Conservation (phyloP, 495 filamentous ascomycete genomes). For the Amorphotheca resinae region DNA sequence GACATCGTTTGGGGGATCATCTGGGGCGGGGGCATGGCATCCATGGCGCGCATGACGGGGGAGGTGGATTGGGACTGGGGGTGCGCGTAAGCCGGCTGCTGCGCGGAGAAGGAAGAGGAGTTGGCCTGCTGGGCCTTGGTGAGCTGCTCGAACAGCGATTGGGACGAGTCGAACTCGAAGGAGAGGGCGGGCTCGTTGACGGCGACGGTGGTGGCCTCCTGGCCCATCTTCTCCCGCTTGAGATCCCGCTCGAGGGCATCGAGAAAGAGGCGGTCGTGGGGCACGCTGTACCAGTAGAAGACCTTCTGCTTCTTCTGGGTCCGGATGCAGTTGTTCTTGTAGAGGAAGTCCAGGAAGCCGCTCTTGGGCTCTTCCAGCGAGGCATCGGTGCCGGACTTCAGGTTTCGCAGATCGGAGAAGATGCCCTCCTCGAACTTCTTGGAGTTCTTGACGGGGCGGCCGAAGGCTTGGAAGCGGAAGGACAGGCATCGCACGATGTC, state of each 20-base stretch:
- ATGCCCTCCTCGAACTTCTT: constrained; percentile 99
- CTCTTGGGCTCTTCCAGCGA: constrained; percentile 98
- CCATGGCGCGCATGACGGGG: constrained; percentile 80
- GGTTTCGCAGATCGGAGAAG: constrained; percentile 94
- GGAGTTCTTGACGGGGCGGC: constrained; percentile 95
- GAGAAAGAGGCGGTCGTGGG: constrained; percentile 92
- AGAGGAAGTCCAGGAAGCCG: constrained; percentile 93
- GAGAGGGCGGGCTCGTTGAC: constrained; percentile 93
- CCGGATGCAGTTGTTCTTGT: constrained; percentile 99
- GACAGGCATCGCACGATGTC: constrained; percentile 97
- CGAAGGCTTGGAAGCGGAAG: constrained; percentile 97
- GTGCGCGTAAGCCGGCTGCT: constrained; percentile 60
- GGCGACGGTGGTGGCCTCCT: constrained; percentile 93
- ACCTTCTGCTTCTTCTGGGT: constrained; percentile 99
- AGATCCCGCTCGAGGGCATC: constrained; percentile 94
- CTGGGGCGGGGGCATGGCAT: constrained; percentile 73
- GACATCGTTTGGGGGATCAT: constrained; percentile 62
- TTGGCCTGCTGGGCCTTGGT: constrained; percentile 98
- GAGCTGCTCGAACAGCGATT: constrained; percentile 98
- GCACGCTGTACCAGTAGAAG: constrained; percentile 99
- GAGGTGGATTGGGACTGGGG: constrained; percentile 59
- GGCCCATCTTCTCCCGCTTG: constrained; percentile 98
- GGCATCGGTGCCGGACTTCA: constrained; percentile 98
- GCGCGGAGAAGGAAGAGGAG: constrained; percentile 86
- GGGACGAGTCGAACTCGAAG: constrained; percentile 97